phyloP scores from a whole-genome alignment of 75 land plant genomes.

The Ceratopteris richardii region DNA sequence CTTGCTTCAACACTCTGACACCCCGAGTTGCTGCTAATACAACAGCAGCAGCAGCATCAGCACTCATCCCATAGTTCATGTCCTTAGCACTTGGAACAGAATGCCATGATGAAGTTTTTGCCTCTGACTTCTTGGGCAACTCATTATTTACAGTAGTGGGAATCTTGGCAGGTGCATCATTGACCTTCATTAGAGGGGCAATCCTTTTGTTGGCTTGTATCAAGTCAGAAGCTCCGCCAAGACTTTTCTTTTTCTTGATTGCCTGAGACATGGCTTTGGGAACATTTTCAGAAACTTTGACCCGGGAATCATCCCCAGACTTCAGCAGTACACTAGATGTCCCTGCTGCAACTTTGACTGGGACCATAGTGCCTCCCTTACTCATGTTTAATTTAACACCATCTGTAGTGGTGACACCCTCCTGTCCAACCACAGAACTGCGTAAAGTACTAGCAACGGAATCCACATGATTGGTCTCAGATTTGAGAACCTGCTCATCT shows the following conservation, averaged over 20 bases:
- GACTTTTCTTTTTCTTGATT: not conserved
- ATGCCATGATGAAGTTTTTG: not conserved
- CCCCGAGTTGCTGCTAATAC: slow-evolving; percentile 81
- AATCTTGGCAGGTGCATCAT: not conserved
- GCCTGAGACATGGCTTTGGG: not conserved
- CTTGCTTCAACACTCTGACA: slow-evolving; percentile 19
- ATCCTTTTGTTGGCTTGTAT: slow-evolving; percentile 1
- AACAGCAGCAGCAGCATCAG: slow-evolving; percentile 69
- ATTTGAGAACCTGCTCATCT: slow-evolving; percentile 15
- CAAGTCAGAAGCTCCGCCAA: not conserved
- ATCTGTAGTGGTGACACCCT: too few relatives aligned
- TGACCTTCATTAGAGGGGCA: not conserved
- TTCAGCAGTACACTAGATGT: not conserved
- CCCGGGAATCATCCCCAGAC: not conserved
- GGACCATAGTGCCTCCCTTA: not conserved
- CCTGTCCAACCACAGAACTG: not conserved
- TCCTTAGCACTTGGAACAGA: not conserved
- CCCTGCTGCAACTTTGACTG: not conserved
- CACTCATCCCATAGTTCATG: slow-evolving; percentile 21
- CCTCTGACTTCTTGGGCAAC: not conserved
- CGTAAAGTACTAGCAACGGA: not conserved
- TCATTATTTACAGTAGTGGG: not conserved
- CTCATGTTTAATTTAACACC: too few relatives aligned
- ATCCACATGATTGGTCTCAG: too few relatives aligned
- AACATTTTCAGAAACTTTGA: not conserved